Evolutionary conservation across 768 basidiomycete species (phyloP).

Genomic region (Pisolithus tinctorius): DNA sequence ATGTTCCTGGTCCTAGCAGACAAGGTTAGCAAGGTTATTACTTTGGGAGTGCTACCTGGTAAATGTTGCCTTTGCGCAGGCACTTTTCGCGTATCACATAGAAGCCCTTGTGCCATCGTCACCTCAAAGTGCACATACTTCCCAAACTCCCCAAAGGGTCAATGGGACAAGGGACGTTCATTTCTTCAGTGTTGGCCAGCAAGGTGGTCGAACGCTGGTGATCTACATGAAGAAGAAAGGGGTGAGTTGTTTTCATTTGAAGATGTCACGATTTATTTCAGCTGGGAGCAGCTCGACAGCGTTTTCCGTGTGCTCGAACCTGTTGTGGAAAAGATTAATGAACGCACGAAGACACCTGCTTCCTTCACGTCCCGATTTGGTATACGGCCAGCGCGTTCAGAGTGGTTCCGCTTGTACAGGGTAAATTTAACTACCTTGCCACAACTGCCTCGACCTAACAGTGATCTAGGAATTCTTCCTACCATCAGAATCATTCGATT

Average conservation of each 20-base stretch:
- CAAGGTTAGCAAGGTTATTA: constrained; percentile 44
- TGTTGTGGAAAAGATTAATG: constrained; percentile 83
- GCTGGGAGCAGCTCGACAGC: constrained; percentile 56
- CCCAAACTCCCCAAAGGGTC: constrained; percentile 83
- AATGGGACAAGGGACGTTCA: constrained; percentile 89
- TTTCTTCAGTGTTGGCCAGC: constrained; percentile 90
- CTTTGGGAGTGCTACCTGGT: not conserved
- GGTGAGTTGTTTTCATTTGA: constrained; percentile 27
- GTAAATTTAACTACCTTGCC: constrained; percentile 22
- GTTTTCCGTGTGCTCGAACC: constrained; percentile 98
- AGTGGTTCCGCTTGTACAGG: constrained; percentile 94
- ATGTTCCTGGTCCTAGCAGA: constrained; percentile 95
- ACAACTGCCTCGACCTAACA: not conserved
- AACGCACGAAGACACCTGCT: constrained; percentile 62
- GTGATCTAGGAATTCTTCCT: constrained; percentile 75
- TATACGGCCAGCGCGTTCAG: constrained; percentile 73
- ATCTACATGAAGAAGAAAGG: constrained; percentile 97
- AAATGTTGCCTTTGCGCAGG: constrained; percentile 32
- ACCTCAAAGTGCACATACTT: constrained; percentile 55
- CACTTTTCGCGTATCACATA: constrained; percentile 89
- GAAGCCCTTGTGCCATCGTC: constrained; percentile 93
- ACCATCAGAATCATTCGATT: constrained; percentile 83
- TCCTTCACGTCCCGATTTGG: constrained; percentile 70
- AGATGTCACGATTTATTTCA: constrained; percentile 9
- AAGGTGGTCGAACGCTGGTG: constrained; percentile 83